A percentile compares a stretch with the other conserved stretches of the same genome.
Evolutionary conservation across 139 green algal species (phyloP).

Genomic region (Chlamydomonas sp.): DNA sequence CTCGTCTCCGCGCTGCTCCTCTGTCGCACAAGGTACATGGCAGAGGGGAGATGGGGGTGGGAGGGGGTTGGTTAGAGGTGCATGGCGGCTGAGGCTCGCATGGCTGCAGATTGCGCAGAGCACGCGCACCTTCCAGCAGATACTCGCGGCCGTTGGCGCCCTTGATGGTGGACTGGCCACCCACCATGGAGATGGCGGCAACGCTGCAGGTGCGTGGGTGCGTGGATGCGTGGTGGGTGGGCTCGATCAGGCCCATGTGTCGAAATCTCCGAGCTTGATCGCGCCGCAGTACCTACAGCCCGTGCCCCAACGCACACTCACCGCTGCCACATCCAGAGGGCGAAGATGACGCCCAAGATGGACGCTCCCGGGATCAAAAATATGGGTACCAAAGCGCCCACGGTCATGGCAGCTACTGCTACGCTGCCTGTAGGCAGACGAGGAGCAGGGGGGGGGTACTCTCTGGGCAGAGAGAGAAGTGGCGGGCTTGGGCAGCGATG

Average conservation of each 20-base stretch:
- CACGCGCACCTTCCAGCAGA: conserved; percentile 71
- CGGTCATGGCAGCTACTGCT: no score
- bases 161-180: conserved; percentile 31
- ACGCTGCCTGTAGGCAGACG: no score
- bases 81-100: background rate
- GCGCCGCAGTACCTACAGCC: conserved; percentile 2
- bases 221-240: background rate
- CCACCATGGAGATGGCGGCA: conserved; percentile 39
- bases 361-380: conserved; percentile 42
- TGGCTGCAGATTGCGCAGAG: background rate
- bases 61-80: background rate
- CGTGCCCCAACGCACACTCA: background rate
- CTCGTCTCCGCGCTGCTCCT: conserved; percentile 11
- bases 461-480: no score
- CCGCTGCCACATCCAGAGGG: conserved; percentile 57
- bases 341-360: conserved; percentile 57
- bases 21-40: no score
- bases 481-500: no score
- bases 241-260: no score
- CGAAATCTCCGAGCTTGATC: background rate
- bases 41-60: background rate
- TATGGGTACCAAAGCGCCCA: background rate
- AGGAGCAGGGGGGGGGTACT: no score
- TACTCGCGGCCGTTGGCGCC: conserved; percentile 65
- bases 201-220: conserved; percentile 13